Percentiles rank a stretch among this genome's conserved stretches.
These are phyloP conservation scores for Gossypium arboreum DNA, from an alignment of 345 rosid genomes.

Conservation along the genomic window DNA sequence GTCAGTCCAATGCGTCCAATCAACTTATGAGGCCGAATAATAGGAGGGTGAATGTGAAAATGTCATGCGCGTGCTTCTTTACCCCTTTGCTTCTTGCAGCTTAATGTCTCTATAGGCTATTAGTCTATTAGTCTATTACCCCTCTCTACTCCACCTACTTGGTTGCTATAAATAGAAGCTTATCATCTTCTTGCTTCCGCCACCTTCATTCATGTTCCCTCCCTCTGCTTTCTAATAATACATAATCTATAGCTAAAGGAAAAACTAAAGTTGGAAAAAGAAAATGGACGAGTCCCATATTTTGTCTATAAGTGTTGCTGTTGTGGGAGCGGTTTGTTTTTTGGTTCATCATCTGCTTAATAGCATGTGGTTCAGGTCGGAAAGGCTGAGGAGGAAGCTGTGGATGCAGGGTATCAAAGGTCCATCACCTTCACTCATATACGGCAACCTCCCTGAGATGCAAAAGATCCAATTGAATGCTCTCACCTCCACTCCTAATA, in stretches of 20 bases:
- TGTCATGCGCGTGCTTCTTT: conserved; percentile 11
- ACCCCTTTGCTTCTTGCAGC: neutral
- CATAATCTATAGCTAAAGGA: too few relatives aligned
- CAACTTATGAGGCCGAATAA: neutral
- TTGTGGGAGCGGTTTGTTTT: conserved; percentile 5
- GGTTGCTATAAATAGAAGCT: conserved; percentile 5
- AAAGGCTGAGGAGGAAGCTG: conserved; percentile 40
- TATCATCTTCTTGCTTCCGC: neutral
- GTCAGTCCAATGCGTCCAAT: neutral
- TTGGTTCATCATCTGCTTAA: conserved; percentile 10
- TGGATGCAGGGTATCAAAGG: conserved; percentile 61
- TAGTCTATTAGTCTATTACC: too few relatives aligned
- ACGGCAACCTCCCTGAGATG: conserved; percentile 73
- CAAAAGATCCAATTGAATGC: conserved; percentile 37
- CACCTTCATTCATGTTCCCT: neutral
- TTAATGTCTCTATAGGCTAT: neutral
- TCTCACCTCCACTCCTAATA: neutral
- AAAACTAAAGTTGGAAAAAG: neutral
- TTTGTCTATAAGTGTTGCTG: neutral
- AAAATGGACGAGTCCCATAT: neutral
- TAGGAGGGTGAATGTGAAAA: neutral
- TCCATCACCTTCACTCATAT: conserved; percentile 54
- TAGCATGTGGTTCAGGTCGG: conserved; percentile 24
- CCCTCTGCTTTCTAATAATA: neutral
- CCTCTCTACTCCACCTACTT: neutral